Base-by-base conservation (phyloP, 2,329 filamentous ascomycete species). In the Exophiala phaeomuriformis region DNA sequence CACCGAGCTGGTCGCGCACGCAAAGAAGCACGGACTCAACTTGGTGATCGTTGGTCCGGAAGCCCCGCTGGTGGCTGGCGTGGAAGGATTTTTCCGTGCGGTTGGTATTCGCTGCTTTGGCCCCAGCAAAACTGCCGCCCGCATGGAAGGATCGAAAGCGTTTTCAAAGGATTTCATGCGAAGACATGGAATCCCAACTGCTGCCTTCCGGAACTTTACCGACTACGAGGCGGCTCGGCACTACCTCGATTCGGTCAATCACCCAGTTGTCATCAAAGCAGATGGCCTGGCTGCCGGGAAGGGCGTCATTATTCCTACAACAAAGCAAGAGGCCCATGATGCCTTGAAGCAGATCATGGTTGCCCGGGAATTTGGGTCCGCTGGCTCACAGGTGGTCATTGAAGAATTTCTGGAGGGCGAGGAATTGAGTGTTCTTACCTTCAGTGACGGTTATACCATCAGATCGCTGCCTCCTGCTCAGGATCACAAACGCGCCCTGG, bases 131-230 rank as follows among this genome's bases (percentile, higher is more conserved):
- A 82, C 82, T 46, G 91, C 93, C 27, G 90, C 93, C 12, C 80
- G 81, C 42, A 88, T 98, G 80, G 93, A 98, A 72, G 93, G 93
- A 56, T 94, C 88, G 74, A 98, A 98, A 77, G 88, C 91, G 7
- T 97, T 94, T 70, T 90, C 88, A 58, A 98, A 98, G 69, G 90
- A 97, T 70, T 97, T 97, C 68, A 98, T 97, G 93, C 85, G 86
- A 71, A 83, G 85, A 61, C 83, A 95, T 72, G 79, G 80, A 64
- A 95, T 98, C 64, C 90, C 91, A 36, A 97, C 93, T 1, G 93
- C 93, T 10, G 82, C 81, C 37, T 97, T 95, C 73, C 82, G 85
- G 69, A 96, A 94, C 74, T 96, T 97, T 67, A 82, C 77, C 68
- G 78, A 87, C 64, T 90, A 86, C 70, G 80, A 85, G 51, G 74